These are phyloP conservation scores for Zelonia costaricensis DNA, from an alignment of 208 protist species.

Conservation along the genomic window DNA sequence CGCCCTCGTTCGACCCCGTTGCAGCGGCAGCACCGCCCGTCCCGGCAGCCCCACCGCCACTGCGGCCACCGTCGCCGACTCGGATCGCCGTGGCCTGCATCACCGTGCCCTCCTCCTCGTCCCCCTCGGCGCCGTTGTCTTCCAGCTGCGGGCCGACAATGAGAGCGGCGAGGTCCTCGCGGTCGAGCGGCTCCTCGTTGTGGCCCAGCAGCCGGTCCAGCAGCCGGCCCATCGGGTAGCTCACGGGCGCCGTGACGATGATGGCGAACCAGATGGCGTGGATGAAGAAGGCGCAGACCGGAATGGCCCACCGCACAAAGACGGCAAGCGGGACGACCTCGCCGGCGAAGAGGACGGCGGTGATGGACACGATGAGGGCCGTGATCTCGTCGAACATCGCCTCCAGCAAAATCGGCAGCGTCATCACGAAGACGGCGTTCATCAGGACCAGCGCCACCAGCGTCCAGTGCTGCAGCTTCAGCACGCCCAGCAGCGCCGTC, in stretches of 20 bases:
- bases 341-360: constrained; percentile 84
- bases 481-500: constrained; percentile 36
- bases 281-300: constrained; percentile 58
- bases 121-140: no score
- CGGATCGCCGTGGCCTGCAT: constrained; percentile 2
- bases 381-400: constrained; percentile 57
- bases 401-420: constrained; percentile 83
- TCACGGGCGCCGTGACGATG: constrained; percentile 59
- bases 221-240: constrained; percentile 78
- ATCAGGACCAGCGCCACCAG: constrained; percentile 83
- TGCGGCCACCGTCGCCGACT: not conserved
- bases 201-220: constrained; percentile 80
- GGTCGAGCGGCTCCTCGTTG: constrained; percentile 57
- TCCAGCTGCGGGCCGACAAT: constrained; percentile 42
- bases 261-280: constrained; percentile 75
- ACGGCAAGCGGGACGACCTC: constrained; percentile 93
- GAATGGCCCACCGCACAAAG: constrained; percentile 83
- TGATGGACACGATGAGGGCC: constrained; percentile 83
- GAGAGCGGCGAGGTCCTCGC: constrained; percentile 73
- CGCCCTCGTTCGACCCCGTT: not conserved
- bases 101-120: not conserved
- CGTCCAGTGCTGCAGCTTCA: constrained; percentile 69
- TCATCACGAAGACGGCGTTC: constrained; percentile 78
- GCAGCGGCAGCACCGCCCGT: not conserved
- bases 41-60: not conserved